Evolutionary conservation across 2,329 filamentous ascomycete genomes (phyloP), one percentile per base, ranked within the genome.

Genomic region (Colletotrichum sp.): DNA sequence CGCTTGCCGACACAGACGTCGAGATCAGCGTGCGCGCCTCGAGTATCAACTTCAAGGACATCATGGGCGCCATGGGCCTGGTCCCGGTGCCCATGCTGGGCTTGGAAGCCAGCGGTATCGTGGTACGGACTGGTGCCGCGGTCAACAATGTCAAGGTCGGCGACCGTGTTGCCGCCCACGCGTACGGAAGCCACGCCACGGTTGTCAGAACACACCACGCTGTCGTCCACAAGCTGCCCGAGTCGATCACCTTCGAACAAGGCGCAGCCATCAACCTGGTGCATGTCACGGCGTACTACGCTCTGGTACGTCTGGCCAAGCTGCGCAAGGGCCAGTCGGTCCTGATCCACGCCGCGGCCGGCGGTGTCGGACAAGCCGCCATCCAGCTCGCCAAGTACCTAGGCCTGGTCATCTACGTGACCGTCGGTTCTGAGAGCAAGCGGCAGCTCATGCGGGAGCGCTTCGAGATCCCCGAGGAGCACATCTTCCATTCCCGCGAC

Each of bases 41-140:
- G 3, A 82, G 83, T 10, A 67, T 86, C 26, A 85, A 85, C 67
- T 85, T 85, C 73, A 73, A 77, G 8, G 86, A 87, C 72, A 78
- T 85, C 21, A 79, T 85, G 13, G 79, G 81, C 16, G 80, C 82
- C 10, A 77, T 79, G 71, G 79, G 79, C 13, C 71, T 79, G 39
- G 72, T 81, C 28, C 78, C 80, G 8, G 80, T 82, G 64, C 64
- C 74, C 26, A 67, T 71, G 18, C 65, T 80, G 13, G 77, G 78
- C n/a, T 77, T 80, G 24, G 85, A 86, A 72, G 78, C 71, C 21
- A 68, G 77, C 8, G 80, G 80, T 12, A 62, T 80, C 39, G 76
- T 80, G 24, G 28, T 59, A 13, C 62, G 72, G 8, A 72, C 79
- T 1, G 80, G 78, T 3, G 44, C 83, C 2, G n/a, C 49, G 5